Conservation (phyloP, 108 stramenopile genomes). For the Mediolabrus comicus region DNA sequence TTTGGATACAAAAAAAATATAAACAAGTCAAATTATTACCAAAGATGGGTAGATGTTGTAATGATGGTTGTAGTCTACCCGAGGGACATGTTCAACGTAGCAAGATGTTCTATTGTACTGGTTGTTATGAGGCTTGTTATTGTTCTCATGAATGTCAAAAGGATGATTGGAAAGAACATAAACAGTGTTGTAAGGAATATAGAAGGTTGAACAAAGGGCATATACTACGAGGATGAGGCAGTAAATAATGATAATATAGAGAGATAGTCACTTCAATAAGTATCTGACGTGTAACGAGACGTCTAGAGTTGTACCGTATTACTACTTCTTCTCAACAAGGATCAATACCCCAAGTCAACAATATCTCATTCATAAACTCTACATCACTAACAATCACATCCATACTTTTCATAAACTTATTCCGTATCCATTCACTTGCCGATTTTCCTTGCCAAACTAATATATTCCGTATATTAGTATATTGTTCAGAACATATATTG, state of each 20-base stretch:
- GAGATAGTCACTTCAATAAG: too few species aligned
- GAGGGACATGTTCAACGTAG: neutral
- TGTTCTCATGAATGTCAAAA: neutral
- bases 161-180: neutral
- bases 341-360: neutral
- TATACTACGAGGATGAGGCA: too few species aligned
- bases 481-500: slow-evolving; percentile 38
- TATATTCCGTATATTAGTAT: slow-evolving; percentile 2
- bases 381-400: slow-evolving; percentile 43
- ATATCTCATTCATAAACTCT: slow-evolving; percentile 18
- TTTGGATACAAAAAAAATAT: neutral
- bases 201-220: too few species aligned
- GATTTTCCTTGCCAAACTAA: slow-evolving; percentile 13
- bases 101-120: neutral
- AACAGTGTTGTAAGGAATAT: too few species aligned
- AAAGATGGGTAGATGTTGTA: neutral
- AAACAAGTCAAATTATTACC: neutral
- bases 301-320: neutral
- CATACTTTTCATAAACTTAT: slow-evolving; percentile 32
- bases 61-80: neutral
- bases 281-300: too few species aligned
- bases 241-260: too few species aligned
- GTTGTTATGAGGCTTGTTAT: neutral
- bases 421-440: slow-evolving; percentile 39
- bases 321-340: slow-evolving; percentile 5